phyloP scores from a whole-genome alignment of 78 protist species.

The Polysphondylium violaceum region DNA sequence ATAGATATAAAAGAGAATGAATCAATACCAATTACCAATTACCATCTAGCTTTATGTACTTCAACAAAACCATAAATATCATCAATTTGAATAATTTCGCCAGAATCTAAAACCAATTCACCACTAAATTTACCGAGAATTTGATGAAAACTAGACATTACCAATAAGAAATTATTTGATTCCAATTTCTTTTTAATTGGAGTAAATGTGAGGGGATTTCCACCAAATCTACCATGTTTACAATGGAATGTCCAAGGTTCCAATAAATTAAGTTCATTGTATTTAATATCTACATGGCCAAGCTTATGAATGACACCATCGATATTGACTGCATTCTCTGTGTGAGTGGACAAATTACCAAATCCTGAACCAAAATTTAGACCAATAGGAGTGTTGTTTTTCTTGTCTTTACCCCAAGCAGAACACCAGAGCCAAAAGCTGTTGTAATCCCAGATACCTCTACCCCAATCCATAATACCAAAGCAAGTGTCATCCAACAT shows the following conservation, averaged over 20 bases:
- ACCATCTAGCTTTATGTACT: slow-evolving; percentile 44
- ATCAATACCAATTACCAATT: neutral
- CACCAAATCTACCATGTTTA: slow-evolving; percentile 70
- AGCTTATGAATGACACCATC: slow-evolving; percentile 50
- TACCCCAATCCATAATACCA: slow-evolving; percentile 69
- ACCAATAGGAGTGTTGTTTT: slow-evolving; percentile 8
- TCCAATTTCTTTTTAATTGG: slow-evolving; percentile 44
- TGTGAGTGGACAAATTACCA: slow-evolving; percentile 55
- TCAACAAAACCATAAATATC: slow-evolving; percentile 19
- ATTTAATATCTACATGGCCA: slow-evolving; percentile 37
- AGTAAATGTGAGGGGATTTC: slow-evolving; percentile 17
- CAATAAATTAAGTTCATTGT: neutral
- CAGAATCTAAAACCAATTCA: slow-evolving; percentile 9
- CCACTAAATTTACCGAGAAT: slow-evolving; percentile 51
- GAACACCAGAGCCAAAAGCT: slow-evolving; percentile 56
- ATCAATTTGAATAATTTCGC: neutral
- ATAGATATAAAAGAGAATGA: neutral
- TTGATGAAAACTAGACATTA: slow-evolving; percentile 54
- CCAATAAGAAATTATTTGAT: slow-evolving; percentile 6
- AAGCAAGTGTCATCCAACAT: neutral
- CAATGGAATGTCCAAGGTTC: slow-evolving; percentile 66
- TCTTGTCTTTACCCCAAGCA: slow-evolving; percentile 40
- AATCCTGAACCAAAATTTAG: slow-evolving; percentile 53
- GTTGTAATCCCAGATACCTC: slow-evolving; percentile 67
- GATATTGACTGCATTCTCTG: slow-evolving; percentile 49